Evolutionary conservation across 352 stramenopile species (phyloP).

Genomic region (Phytophthora palmivora): DNA sequence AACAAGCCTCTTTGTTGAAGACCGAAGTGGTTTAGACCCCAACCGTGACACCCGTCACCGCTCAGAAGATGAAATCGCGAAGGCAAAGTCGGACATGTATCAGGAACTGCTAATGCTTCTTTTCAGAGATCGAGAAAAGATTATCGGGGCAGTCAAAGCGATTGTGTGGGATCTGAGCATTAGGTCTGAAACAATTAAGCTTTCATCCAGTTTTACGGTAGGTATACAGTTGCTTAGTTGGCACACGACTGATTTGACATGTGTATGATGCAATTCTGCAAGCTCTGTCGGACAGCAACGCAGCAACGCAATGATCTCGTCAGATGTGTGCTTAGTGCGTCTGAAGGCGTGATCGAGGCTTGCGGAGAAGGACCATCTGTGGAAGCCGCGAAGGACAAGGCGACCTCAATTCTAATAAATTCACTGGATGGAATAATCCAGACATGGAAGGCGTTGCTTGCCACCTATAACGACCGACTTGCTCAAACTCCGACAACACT

Average conservation of each 20-base stretch:
- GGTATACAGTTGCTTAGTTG: constrained; percentile 2
- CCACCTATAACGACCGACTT: constrained; percentile 56
- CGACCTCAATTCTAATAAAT: constrained; percentile 38
- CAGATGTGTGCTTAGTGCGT: constrained; percentile 44
- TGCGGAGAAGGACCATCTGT: constrained; percentile 37
- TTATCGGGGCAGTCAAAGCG: constrained; percentile 37
- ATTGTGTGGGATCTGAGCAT: constrained; percentile 55
- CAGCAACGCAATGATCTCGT: constrained; percentile 19
- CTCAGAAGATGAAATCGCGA: constrained; percentile 41
- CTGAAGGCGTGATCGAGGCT: constrained; percentile 44
- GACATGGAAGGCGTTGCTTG: constrained; percentile 57
- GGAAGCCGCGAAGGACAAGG: constrained; percentile 42
- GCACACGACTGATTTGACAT: constrained; percentile 10
- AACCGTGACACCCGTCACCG: constrained; percentile 30
- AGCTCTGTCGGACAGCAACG: constrained; percentile 38
- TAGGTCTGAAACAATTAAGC: constrained; percentile 27
- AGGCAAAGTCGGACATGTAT: constrained; percentile 63
- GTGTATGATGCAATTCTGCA: constrained; percentile 4
- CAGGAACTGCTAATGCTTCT: constrained; percentile 65
- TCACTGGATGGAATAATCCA: constrained; percentile 50
- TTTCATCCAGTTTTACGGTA: constrained; percentile 44
- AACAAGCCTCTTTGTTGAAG: constrained; percentile 50
- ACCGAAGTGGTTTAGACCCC: constrained; percentile 49
- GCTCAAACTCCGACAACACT: constrained; percentile 54
- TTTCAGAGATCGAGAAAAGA: constrained; percentile 51